Evolutionary conservation across 306 rosid genomes (phyloP), one percentile per base, ranked within the genome.

Genomic region (Quercus cerris): DNA sequence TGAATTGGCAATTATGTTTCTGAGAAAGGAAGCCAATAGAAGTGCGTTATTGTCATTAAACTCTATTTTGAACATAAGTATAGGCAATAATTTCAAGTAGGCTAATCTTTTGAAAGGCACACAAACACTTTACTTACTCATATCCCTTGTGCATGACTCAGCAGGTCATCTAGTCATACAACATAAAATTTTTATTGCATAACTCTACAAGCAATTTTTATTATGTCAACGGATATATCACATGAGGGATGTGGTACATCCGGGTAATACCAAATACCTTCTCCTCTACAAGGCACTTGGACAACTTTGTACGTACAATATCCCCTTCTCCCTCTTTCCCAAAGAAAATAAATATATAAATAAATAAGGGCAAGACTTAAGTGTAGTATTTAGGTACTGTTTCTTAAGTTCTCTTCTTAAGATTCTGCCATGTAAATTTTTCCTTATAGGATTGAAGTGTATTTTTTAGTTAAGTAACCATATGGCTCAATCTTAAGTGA

Each of bases 321-420:
- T 3, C 12, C 14, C 5, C 3, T 38, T 1, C 3, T 8, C 22
- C 0, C 6, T 2, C 1, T 12, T n/a, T 2, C 4, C 23, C 6
- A 7, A 5, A 15, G 6, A 27, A 14, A 14, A 46, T 8, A 30
- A 68, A 4, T 5, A 35, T 49, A 66, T 19, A 25, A 3, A 33
- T 58, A 75, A 63, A 41, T 2, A 5, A 62, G 31, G 2, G 0
- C 2, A 35, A 35, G 2, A 35, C 2, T 35, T 1, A 35, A 0
- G 2, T 35, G 6, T 0, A 35, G 0, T 1, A 35, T 2, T 35
- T 35, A 35, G 2, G 2, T 35, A 8, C 2, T 6, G 2, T 35
- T 35, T 6, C 0, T 35, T 1, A 6, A 0, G 2, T 35, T 35
- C 0, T 0, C 0, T 9, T 35, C 0, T 6, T 35, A 35, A 35